These are phyloP conservation scores for Gynochthodes officinalis DNA, from an alignment of 257 asterid species.

Conservation along the genomic window DNA sequence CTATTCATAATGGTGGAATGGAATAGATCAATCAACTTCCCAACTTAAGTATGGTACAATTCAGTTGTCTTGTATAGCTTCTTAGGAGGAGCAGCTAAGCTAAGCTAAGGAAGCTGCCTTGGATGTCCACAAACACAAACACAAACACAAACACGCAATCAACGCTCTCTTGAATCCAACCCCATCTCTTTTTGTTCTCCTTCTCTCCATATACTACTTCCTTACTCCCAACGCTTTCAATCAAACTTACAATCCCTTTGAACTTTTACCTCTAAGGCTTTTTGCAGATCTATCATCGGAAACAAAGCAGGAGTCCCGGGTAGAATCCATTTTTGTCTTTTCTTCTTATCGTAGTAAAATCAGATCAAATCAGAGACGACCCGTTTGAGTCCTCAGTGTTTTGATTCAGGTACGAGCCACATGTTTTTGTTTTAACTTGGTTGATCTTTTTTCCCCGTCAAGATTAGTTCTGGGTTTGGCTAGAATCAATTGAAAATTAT, in stretches of 20 bases:
- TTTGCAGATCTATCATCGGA: conserved; percentile 5
- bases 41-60: not conserved
- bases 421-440: not conserved
- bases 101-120: not conserved
- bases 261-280: not conserved
- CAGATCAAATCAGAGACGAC: not conserved
- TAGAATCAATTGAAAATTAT: not conserved
- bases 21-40: not conserved
- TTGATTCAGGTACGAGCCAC: conserved; percentile 1
- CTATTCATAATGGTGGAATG: not conserved
- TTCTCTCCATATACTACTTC: not conserved
- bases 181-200: not conserved
- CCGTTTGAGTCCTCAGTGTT: not conserved
- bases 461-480: conserved; percentile 12
- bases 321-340: not conserved
- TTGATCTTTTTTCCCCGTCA: not conserved
- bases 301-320: not conserved
- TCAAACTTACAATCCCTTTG: not conserved
- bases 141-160: conserved; percentile 8
- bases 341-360: not conserved
- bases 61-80: not conserved
- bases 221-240: not conserved
- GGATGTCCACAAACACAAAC: too few relatives aligned
- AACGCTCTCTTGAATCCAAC: not conserved
- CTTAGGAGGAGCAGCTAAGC: not conserved